Evolutionary conservation across 495 filamentous ascomycete species (phyloP), one percentile per base, ranked within the genome.

Genomic region (Usnea hakonensis): DNA sequence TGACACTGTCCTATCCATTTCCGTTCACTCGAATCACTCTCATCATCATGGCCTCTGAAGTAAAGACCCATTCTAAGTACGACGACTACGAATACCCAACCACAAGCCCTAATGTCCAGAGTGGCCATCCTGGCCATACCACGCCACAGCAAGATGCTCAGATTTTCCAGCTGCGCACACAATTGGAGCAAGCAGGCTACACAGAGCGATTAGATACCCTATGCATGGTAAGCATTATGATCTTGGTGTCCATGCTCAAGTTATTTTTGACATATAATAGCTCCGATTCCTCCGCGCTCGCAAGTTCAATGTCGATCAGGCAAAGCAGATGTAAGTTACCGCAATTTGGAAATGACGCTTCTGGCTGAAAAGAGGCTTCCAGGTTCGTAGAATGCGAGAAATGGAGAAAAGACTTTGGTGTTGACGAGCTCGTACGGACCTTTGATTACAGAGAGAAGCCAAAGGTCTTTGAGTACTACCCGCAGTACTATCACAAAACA

Each of bases 401-500:
- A 75, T 98, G 94, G 94, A 81, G 94, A 66, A 83, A 88, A 75
- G 84, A 91, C 44, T 92, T 86, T 70, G 84, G 86, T 57, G 90
- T 95, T n/a, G 91, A 97, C 74, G 81, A 95, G 44, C 83, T 93
- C 21, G 81, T 90, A 58, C 80, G 80, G 52, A 87, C 77, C 57
- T 98, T 95, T 79, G 85, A 92, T 43, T 96, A 96, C 74, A 80
- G 77, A 32, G 95, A 97, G 82, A 96, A 96, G 81, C 75, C 81
- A 55, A 69, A 91, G 70, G 83, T 98, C 52, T 94, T 91, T 78
- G 77, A 93, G 73, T 97, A 88, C 80, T 98, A 98, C 74, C 91
- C 92, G 5, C 94, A 98, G 79, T 98, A 94, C 80, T 98, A 98
- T 75, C 94, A 98, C 83, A 96, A 95, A 79, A 98, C 90, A 8